A percentile compares a stretch with the other conserved stretches of the same genome.
These are phyloP conservation scores for Danielia reshetovae DNA, from an alignment of 805 yeast species.

Conservation along the genomic window DNA sequence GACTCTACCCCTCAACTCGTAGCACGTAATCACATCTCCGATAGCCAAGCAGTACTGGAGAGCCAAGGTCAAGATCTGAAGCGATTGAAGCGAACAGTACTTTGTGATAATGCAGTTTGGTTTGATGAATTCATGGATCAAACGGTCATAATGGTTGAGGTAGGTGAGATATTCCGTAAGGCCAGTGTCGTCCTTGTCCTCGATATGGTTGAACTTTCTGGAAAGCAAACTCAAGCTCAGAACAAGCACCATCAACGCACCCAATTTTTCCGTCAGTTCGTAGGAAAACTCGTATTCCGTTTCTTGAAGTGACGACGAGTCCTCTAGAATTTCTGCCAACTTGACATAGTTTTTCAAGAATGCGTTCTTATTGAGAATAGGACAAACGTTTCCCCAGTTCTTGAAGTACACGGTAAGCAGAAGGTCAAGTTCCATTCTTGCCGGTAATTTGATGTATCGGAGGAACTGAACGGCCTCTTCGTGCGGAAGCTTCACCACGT, in stretches of 20 bases:
- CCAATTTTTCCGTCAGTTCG: constrained; percentile 50
- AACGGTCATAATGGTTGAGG: constrained; percentile 50
- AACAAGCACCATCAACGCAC: constrained; percentile 48
- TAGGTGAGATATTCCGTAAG: constrained; percentile 13
- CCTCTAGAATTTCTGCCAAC: constrained; percentile 46
- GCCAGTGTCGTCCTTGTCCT: constrained; percentile 6
- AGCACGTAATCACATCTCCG: constrained; percentile 71
- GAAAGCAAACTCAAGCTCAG: constrained; percentile 47
- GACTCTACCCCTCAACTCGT: constrained; percentile 70
- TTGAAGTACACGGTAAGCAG: constrained; percentile 65
- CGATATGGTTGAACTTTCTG: constrained; percentile 30
- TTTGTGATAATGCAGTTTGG: constrained; percentile 54
- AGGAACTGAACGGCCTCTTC: constrained; percentile 47
- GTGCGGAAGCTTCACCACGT: constrained; percentile 24
- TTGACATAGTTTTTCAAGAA: constrained; percentile 58
- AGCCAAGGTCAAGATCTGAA: constrained; percentile 67
- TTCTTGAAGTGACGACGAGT: constrained; percentile 13
- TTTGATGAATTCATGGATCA: constrained; percentile 59
- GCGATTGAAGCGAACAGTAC: constrained; percentile 59
- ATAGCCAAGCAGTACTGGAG: constrained; percentile 65
- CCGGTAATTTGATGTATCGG: constrained; percentile 27
- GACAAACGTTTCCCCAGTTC: constrained; percentile 71
- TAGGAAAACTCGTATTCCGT: constrained; percentile 10
- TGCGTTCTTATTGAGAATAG: constrained; percentile 65
- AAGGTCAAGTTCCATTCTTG: constrained; percentile 62